phyloP scores from a whole-genome alignment of 2,329 filamentous ascomycete genomes.

The Pseudogymnoascus pannorum region DNA sequence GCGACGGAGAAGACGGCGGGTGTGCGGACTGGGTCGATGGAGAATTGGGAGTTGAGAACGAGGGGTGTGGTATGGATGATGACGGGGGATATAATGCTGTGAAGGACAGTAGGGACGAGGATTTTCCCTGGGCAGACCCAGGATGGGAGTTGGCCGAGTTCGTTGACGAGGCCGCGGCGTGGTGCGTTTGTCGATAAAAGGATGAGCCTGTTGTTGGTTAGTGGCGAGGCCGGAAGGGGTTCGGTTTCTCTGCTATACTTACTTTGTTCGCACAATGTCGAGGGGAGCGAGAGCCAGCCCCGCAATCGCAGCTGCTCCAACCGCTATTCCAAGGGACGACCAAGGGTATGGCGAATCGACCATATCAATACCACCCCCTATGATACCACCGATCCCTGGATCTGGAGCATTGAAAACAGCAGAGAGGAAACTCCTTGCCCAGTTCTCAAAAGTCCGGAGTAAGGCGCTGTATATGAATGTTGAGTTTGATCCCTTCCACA shows the following conservation, averaged over 20 bases:
- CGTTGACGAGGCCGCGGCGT: constrained; percentile 64
- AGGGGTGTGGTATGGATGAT: constrained; percentile 78
- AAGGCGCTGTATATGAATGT: constrained; percentile 88
- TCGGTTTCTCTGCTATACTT: constrained; percentile 10
- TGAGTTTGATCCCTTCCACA: constrained; percentile 90
- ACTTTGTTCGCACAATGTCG: constrained; percentile 77
- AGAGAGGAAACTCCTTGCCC: constrained; percentile 83
- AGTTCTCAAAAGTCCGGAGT: constrained; percentile 81
- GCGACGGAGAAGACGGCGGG: constrained; percentile 75
- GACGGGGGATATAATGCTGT: constrained; percentile 76
- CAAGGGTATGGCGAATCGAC: constrained; percentile 78
- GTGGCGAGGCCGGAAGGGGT: constrained; percentile 17
- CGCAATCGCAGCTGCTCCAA: constrained; percentile 58
- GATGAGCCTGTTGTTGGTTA: constrained; percentile 55
- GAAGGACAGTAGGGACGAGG: constrained; percentile 75
- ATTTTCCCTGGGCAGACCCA: constrained; percentile 65
- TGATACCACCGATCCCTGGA: constrained; percentile 51
- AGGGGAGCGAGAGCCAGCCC: constrained; percentile 78
- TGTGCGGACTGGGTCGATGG: constrained; percentile 73
- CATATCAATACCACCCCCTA: constrained; percentile 44
- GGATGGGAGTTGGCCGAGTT: constrained; percentile 70
- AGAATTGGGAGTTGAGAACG: constrained; percentile 74
- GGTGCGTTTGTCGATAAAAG: constrained; percentile 72
- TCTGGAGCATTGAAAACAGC: constrained; percentile 88
- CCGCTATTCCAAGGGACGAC: constrained; percentile 68